Percentiles rank a stretch among this genome's conserved stretches.
These are phyloP conservation scores for Leccinellum rugosiceps DNA, from an alignment of 768 basidiomycete species.

Conservation along the genomic window DNA sequence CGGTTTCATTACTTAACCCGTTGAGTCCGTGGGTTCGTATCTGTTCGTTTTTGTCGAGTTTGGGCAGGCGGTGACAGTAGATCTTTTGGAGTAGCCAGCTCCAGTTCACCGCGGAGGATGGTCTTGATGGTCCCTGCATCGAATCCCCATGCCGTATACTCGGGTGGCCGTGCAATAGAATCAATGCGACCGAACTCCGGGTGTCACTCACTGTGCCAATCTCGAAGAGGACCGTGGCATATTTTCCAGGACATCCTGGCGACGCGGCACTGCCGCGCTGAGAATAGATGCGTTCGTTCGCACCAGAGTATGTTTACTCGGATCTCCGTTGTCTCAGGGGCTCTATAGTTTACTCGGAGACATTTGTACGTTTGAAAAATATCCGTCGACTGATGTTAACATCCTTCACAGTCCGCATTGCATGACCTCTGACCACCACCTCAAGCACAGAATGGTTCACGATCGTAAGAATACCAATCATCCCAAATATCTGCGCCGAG, in stretches of 20 bases:
- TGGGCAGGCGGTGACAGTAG: neutral
- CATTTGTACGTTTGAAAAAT: neutral
- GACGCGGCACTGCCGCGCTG: neutral
- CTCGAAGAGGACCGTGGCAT: neutral
- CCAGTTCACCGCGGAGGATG: neutral
- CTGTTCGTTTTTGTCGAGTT: neutral
- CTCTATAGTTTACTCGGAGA: neutral
- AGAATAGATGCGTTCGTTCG: neutral
- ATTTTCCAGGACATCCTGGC: neutral
- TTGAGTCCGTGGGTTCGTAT: neutral
- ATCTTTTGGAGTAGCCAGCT: neutral
- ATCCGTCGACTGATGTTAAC: neutral
- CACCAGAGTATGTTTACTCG: neutral
- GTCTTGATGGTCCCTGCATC: neutral
- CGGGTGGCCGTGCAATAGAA: neutral
- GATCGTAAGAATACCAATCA: neutral
- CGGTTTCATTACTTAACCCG: slow-evolving; percentile 5
- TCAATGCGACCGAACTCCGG: neutral
- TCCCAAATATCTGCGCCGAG: neutral
- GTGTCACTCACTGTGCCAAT: neutral
- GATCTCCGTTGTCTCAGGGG: neutral
- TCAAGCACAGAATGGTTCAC: neutral
- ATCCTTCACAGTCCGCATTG: neutral
- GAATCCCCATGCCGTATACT: neutral
- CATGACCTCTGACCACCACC: neutral